Evolutionary conservation across 805 yeast genomes (phyloP), one percentile per base, ranked within the genome.

Genomic region (Millerago galiae): DNA sequence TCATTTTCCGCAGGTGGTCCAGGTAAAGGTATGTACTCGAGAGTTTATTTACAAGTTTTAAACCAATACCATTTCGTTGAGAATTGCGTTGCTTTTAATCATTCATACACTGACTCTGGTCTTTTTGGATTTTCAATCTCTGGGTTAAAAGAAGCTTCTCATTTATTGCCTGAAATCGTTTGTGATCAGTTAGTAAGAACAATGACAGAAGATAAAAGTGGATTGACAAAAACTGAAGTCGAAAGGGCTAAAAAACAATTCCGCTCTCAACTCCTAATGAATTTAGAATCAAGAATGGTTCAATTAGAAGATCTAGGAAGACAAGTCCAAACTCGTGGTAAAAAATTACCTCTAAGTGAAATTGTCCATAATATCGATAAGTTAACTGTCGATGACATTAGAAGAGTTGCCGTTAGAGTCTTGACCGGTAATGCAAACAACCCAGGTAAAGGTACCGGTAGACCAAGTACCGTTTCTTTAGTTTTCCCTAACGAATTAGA

Each of bases 1-100:
- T 89, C 98, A 2, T 93, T 93, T 59, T 82, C 95, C 15, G 98
- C 99, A 9, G 99, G 99, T 51, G 99, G 99, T 0, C 99, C 99
- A 14, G 99, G 99, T 41, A 93, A 93, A 63, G 99, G 99, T 4
- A 90, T 93, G 98, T 93, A 89, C 61, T 87, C 96, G 4, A 74
- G 98, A 45, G 75, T 95, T 18, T 93, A 89, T 67, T 87, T 96
- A 0, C 79, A 89, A 53, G 95, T 93, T 3, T 71, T 93, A 59
- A 91, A 91, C 64, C 93, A 83, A 60, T 86, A 84, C 59, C 95
- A 95, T 32, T 90, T 83, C 60, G 80, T 93, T 40, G 99, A 93
- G 58, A 82, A 84, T 55, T 88, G 96, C 61, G 70, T 80, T 54
- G 77, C 95, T 8, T 89, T 90, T 67, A 88, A 89, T 62, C 95